A percentile compares a stretch with the other conserved stretches of the same genome.
phyloP scores from a whole-genome alignment of 2,329 filamentous ascomycete species.

The Alternaria atra region DNA sequence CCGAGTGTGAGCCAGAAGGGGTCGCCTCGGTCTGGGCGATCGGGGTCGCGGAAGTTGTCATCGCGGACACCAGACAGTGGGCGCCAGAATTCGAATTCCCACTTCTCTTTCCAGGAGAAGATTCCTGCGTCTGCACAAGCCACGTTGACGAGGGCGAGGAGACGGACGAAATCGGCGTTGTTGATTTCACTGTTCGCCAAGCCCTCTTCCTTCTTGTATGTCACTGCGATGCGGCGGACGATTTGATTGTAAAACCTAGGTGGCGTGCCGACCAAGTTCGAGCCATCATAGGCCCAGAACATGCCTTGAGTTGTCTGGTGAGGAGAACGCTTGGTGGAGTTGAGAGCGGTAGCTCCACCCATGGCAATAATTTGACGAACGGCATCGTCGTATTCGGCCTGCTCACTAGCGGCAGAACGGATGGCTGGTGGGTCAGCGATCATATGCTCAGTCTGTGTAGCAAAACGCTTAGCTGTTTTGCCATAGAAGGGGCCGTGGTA shows the following conservation, averaged over 20 bases:
- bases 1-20: conserved; percentile 36
- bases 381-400: conserved; percentile 23
- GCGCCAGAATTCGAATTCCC: conserved; percentile 43
- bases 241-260: conserved; percentile 31
- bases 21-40: conserved; percentile 21
- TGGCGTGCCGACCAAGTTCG: conserved; percentile 33
- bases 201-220: conserved; percentile 17
- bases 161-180: conserved; percentile 41
- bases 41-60: conserved; percentile 31
- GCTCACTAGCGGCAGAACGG: conserved; percentile 11
- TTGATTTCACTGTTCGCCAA: conserved; percentile 19
- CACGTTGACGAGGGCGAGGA: conserved; percentile 36
- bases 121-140: conserved; percentile 39
- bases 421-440: conserved; percentile 24
- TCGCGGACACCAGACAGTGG: conserved; percentile 38
- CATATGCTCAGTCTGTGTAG: conserved; percentile 23
- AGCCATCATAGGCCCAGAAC: conserved; percentile 28
- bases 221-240: conserved; percentile 32
- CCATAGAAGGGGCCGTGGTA: conserved; percentile 38
- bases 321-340: conserved; percentile 23
- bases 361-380: conserved; percentile 18
- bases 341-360: conserved; percentile 20
- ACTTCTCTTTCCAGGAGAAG: conserved; percentile 42
- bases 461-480: conserved; percentile 30
- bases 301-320: conserved; percentile 20